Evolutionary conservation across 257 asterid species (phyloP).

Genomic region (Mitragyna speciosa): DNA sequence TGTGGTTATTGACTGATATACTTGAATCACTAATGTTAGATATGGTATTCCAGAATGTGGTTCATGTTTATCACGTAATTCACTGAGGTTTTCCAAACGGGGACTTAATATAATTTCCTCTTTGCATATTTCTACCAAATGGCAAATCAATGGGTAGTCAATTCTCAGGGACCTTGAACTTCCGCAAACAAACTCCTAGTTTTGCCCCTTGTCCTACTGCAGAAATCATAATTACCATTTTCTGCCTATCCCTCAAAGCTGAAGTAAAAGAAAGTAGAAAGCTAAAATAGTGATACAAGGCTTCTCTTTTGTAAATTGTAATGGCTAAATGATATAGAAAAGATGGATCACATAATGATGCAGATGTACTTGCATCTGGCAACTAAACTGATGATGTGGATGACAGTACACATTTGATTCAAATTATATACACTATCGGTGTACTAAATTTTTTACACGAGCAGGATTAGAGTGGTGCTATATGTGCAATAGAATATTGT

Average conservation of each 20-base stretch:
- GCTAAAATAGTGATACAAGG: background rate
- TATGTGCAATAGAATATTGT: too few relatives aligned
- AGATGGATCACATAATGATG: too few relatives aligned
- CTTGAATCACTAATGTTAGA: background rate
- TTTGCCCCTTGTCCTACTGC: background rate
- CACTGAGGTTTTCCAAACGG: background rate
- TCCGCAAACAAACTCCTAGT: background rate
- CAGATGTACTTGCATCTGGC: background rate
- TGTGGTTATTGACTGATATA: background rate
- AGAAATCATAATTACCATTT: background rate
- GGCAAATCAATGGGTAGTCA: background rate
- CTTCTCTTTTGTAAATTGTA: background rate
- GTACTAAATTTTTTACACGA: too few relatives aligned
- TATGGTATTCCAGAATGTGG: background rate
- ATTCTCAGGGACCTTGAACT: background rate
- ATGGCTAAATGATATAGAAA: background rate
- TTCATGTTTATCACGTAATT: background rate
- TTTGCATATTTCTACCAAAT: background rate
- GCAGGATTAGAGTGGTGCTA: too few relatives aligned
- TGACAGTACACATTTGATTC: background rate
- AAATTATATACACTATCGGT: too few relatives aligned
- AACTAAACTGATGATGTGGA: background rate
- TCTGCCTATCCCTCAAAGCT: background rate
- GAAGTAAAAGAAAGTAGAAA: background rate
- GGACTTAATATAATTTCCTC: background rate